A percentile compares a stretch with the other conserved stretches of the same genome.
Conservation (phyloP, 2,329 filamentous ascomycete genomes). For the Parastagonospora nodorum region DNA sequence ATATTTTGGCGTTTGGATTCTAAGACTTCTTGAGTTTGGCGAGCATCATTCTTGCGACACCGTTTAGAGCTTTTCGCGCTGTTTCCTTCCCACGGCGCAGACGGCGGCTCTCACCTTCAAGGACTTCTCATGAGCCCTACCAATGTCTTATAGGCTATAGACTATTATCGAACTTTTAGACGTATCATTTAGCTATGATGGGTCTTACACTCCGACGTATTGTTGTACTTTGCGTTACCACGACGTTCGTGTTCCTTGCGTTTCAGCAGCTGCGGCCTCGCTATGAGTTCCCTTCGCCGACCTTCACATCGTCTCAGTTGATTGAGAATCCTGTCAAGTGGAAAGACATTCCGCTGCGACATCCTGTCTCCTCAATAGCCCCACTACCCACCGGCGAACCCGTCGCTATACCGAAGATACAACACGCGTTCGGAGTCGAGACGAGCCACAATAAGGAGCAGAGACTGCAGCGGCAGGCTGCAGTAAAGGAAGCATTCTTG, state of each 20-base stretch:
- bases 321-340: constrained; percentile 39
- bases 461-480: constrained; percentile 35
- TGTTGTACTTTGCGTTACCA: constrained; percentile 31
- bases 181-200: constrained; percentile 20
- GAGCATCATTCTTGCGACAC: no score
- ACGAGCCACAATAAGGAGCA: constrained; percentile 38
- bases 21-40: neutral
- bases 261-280: constrained; percentile 35
- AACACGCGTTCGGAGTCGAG: constrained; percentile 44
- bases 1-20: neutral
- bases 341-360: constrained; percentile 38
- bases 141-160: neutral
- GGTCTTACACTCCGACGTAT: constrained; percentile 37
- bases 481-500: constrained; percentile 45
- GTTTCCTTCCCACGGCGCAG: neutral
- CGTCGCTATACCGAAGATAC: constrained; percentile 41
- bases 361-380: constrained; percentile 39
- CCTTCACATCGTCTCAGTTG: constrained; percentile 27
- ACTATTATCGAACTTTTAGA: neutral
- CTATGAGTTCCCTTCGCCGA: constrained; percentile 24
- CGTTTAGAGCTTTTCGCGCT: neutral
- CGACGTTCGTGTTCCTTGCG: constrained; percentile 34
- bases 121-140: neutral
- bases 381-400: constrained; percentile 39
- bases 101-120: neutral